Conservation (phyloP, 2,329 filamentous ascomycete species). For the Fusarium sp. region DNA sequence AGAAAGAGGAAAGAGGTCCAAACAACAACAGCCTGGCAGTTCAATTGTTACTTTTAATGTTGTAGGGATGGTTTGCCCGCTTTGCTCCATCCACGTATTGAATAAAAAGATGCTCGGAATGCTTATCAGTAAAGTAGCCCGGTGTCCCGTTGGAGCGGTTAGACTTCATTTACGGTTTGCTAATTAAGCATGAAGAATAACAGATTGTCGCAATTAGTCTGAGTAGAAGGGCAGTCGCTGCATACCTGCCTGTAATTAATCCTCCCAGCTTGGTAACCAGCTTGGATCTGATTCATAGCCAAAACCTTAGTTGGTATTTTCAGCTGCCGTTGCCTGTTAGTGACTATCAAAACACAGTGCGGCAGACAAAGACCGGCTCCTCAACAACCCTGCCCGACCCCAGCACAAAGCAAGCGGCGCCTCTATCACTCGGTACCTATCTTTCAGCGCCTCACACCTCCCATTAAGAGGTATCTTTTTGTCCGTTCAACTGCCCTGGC, state of each 20-base stretch:
- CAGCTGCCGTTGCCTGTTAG: constrained; percentile 29
- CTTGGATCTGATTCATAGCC: constrained; percentile 15
- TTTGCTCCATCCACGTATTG: constrained; percentile 17
- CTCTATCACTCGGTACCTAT: constrained; percentile 39
- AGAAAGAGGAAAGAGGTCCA: constrained; percentile 5
- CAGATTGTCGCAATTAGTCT: background rate
- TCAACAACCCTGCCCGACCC: constrained; percentile 44
- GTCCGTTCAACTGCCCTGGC: constrained; percentile 20
- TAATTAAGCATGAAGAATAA: constrained; percentile 5
- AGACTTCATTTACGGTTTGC: constrained; percentile 5
- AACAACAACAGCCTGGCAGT: constrained; percentile 33
- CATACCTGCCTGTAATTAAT: constrained; percentile 7
- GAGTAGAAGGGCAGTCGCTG: background rate
- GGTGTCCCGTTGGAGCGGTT: background rate
- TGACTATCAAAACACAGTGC: constrained; percentile 44
- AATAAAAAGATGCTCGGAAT: constrained; percentile 18
- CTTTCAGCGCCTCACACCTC: constrained; percentile 5
- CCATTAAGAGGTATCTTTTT: constrained; percentile 28
- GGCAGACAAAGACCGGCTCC: constrained; percentile 13
- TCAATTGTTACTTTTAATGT: background rate
- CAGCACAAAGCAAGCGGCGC: constrained; percentile 29
- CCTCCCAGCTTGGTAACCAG: background rate
- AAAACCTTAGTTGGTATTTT: constrained; percentile 13
- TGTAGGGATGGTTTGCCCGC: constrained; percentile 13
- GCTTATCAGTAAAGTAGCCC: constrained; percentile 6